Percentiles rank a stretch among this genome's conserved stretches.
These are phyloP conservation scores for Delphinella strobiligena DNA, from an alignment of 2,329 filamentous ascomycete genomes.

Conservation along the genomic window DNA sequence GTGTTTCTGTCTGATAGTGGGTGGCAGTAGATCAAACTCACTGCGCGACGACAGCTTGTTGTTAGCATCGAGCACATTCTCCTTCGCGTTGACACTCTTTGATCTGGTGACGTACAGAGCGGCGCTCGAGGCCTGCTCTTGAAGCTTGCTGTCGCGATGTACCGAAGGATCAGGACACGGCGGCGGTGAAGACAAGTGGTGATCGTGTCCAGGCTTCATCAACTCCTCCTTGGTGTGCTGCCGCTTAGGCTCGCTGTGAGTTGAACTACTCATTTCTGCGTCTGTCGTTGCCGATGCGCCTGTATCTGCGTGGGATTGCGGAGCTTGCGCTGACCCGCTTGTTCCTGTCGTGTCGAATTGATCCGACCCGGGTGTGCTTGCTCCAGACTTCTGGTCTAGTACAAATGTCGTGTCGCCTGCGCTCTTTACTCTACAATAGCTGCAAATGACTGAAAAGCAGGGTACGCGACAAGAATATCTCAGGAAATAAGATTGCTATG, in stretches of 20 bases:
- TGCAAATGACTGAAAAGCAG: too few relatives aligned
- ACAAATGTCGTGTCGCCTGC: constrained; percentile 7
- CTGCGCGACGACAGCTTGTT: constrained; percentile 46
- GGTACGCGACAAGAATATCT: too few relatives aligned
- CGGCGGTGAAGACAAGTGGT: constrained; percentile 1
- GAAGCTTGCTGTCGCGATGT: constrained; percentile 26
- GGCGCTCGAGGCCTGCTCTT: constrained; percentile 46
- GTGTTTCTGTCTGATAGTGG: not conserved
- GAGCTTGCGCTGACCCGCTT: too few relatives aligned
- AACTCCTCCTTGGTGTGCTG: not conserved
- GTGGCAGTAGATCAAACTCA: constrained; percentile 21
- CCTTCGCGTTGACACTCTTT: constrained; percentile 16
- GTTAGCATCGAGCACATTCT: constrained; percentile 35
- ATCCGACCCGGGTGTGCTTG: too few relatives aligned
- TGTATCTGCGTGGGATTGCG: too few relatives aligned
- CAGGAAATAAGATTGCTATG: too few relatives aligned
- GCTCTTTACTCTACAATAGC: too few relatives aligned
- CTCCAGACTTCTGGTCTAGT: constrained; percentile 6
- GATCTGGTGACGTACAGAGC: constrained; percentile 44
- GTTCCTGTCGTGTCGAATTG: too few relatives aligned
- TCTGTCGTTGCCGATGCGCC: too few relatives aligned
- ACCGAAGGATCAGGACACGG: constrained; percentile 34
- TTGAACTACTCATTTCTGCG: not conserved
- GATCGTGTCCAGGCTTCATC: not conserved
- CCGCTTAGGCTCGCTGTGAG: not conserved